Conservation (phyloP, 129 eudicot species). For the Saussurea involucrata region DNA sequence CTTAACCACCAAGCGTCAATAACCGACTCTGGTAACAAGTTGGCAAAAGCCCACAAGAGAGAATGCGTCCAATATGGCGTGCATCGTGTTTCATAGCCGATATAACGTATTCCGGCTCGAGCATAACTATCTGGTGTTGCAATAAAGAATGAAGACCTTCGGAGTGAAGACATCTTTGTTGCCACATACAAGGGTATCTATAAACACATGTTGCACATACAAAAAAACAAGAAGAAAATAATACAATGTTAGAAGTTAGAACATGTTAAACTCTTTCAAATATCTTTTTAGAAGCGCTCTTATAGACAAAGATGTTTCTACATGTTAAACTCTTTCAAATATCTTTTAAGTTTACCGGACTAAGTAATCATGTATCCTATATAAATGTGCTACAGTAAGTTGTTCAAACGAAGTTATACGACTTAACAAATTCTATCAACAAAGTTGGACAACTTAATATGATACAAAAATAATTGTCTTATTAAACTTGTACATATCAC, state of each 20-base stretch:
- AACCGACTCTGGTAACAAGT: constrained; percentile 41
- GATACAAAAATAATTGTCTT: no score
- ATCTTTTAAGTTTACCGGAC: neutral
- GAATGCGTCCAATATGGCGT: constrained; percentile 85
- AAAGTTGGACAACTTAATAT: no score
- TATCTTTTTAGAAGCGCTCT: no score
- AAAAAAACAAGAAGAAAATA: no score
- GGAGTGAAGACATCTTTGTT: constrained; percentile 75
- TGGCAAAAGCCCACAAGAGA: constrained; percentile 39
- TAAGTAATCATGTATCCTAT: neutral
- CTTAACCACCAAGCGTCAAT: constrained; percentile 52
- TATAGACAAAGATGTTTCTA: neutral
- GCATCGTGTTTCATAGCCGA: constrained; percentile 81
- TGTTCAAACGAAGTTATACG: neutral
- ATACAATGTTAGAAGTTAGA: neutral
- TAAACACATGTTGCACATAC: neutral
- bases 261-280: neutral
- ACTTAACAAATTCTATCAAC: no score
- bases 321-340: no score
- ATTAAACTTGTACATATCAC: no score
- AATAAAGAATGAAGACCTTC: constrained; percentile 63
- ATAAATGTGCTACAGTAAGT: neutral
- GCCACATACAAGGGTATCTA: constrained; percentile 76
- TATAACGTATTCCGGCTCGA: constrained; percentile 57
- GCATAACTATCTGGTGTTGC: constrained; percentile 74